Conservation (phyloP, 2,329 filamentous ascomycete species). For the Colletotrichum echinochloae region DNA sequence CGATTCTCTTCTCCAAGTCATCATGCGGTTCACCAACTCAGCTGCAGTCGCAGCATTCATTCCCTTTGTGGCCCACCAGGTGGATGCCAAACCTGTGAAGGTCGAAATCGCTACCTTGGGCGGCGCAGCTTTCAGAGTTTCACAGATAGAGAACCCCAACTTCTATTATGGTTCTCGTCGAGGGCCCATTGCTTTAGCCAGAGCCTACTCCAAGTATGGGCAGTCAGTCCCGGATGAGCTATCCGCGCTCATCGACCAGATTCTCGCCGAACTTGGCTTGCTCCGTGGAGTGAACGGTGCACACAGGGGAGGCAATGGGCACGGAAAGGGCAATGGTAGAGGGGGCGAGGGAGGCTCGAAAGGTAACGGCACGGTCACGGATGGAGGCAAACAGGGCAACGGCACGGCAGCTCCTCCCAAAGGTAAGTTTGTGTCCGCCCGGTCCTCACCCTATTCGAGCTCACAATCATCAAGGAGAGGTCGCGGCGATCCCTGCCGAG, state of each 20-base stretch:
- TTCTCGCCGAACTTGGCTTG: conserved; percentile 51
- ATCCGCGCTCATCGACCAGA: conserved; percentile 48
- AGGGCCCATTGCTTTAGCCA: conserved; percentile 54
- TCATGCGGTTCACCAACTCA: conserved; percentile 50
- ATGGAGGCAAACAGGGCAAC: conserved; percentile 21
- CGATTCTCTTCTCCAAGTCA: conserved; percentile 32
- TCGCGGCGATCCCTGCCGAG: conserved; percentile 57
- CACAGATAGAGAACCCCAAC: conserved; percentile 53
- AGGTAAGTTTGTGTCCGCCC: background rate
- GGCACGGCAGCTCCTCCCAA: conserved; percentile 12
- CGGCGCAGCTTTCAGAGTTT: conserved; percentile 54
- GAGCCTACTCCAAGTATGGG: conserved; percentile 55
- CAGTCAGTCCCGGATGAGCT: conserved; percentile 51
- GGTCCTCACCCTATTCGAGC: background rate
- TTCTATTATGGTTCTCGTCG: conserved; percentile 49
- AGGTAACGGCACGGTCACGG: conserved; percentile 25
- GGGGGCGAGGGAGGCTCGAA: conserved; percentile 23
- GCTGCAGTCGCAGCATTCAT: conserved; percentile 50
- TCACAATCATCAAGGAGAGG: conserved; percentile 50
- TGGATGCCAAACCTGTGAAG: conserved; percentile 46
- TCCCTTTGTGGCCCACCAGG: conserved; percentile 41
- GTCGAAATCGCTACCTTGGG: conserved; percentile 52
- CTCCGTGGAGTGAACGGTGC: conserved; percentile 13
- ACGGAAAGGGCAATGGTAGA: conserved; percentile 17
- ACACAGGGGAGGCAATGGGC: conserved; percentile 6